Percentiles rank a stretch among this genome's conserved stretches.
Evolutionary conservation across 2,329 filamentous ascomycete genomes (phyloP).

Genomic region (Incumbomyces delicatus): DNA sequence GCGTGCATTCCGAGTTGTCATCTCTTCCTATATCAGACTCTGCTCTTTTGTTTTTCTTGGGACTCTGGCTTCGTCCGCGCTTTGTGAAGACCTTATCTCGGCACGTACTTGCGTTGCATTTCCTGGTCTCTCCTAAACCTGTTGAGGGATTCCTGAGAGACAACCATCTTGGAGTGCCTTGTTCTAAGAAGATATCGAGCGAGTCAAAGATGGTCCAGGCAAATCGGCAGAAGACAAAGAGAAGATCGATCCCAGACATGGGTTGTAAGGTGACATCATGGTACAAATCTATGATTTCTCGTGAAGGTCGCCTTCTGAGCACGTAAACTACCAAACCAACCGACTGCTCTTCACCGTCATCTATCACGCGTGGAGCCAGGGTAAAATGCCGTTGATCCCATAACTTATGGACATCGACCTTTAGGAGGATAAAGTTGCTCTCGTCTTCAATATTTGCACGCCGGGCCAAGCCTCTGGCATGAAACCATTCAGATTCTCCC

Average conservation of each 20-base stretch:
- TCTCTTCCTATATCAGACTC: neutral
- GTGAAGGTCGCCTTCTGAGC: neutral
- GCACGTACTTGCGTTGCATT: neutral
- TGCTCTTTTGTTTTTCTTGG: neutral
- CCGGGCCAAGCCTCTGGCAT: neutral
- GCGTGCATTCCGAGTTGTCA: too few species aligned
- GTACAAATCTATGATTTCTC: neutral
- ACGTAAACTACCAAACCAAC: neutral
- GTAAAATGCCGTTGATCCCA: slow-evolving; percentile 2
- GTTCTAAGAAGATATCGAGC: neutral
- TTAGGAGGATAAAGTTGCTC: neutral
- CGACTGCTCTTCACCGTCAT: neutral
- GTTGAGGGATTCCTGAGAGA: neutral
- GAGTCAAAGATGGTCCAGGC: neutral
- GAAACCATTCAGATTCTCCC: neutral
- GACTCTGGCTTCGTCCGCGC: neutral
- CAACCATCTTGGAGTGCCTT: neutral
- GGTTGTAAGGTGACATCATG: neutral
- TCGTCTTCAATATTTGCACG: neutral
- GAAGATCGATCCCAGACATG: neutral
- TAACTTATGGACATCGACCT: neutral
- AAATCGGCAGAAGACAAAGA: neutral
- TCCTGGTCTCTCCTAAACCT: neutral
- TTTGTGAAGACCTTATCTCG: neutral
- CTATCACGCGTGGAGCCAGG: neutral